Base-by-base conservation (phyloP, 495 filamentous ascomycete species). In the Aspergillus conjunctus region DNA sequence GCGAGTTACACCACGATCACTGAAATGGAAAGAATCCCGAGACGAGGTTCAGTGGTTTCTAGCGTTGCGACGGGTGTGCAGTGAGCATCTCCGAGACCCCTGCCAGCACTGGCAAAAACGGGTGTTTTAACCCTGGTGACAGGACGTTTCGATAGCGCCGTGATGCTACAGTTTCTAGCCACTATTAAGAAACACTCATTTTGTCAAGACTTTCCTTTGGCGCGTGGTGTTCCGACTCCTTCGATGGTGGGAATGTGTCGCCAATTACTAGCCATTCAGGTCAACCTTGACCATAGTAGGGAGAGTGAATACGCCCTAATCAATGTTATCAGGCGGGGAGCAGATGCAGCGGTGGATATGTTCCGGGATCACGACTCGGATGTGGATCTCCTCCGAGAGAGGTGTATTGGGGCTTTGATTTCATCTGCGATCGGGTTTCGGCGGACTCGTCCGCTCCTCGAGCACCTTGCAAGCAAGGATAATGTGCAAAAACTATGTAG, bases 221-320 rank as follows among this genome's bases (percentile, higher is more conserved):
- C 34, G 15, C 3, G 10, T 15, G 9, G 10, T 15, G 9, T 39
- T 15, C 34, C 34, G 34, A 39, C 34, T 11, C 34, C 18, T 12
- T 30, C 46, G 4, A 20, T 20, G 6, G 26, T 30, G 20, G 18
- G 22, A 10, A 22, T 50, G 18, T 50, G 46, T 14, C 17, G 8
- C 14, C 46, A 18, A 3, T 30, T 50, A 14, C 26, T 50, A 4
- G 11, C 12, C 12, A 20, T 20, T 5, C 46, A 50, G 21, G 4
- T 50, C 20, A 5, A 30, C 4, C 21, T 12, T 7, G 46, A 50
- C 26, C 20, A 14, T 50, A 7, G 12, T 3, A 9, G 12, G 26
- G 11, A 50, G 46, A 50, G 46, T 18, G 20, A 50, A 2, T 50
- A 50, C 26, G 7, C 46, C n/a, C 12, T 50, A 14, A 50, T 50